These are phyloP conservation scores for Coemansia umbellata DNA, from an alignment of 192 early-diverging fungal genomes.

Conservation along the genomic window DNA sequence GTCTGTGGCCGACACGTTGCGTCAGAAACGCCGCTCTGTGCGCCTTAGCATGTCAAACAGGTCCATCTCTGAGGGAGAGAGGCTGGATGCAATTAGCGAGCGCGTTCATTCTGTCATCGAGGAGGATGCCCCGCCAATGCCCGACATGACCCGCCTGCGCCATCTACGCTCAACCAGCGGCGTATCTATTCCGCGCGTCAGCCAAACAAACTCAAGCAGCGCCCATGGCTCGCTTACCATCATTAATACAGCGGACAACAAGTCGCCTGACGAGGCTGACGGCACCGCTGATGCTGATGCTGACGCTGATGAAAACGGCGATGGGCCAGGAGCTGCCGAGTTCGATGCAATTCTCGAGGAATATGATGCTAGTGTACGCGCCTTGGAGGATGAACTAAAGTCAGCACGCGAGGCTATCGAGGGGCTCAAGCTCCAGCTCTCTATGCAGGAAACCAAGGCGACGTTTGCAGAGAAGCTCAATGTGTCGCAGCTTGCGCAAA, in stretches of 20 bases:
- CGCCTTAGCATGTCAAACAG: neutral
- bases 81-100: neutral
- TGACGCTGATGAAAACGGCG: slow-evolving; percentile 1
- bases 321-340: slow-evolving; percentile 50
- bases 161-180: slow-evolving; percentile 10
- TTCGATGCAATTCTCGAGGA: slow-evolving; percentile 70
- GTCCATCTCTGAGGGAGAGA: neutral
- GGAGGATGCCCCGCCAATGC: slow-evolving; percentile 22
- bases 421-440: slow-evolving; percentile 52
- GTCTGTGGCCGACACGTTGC: slow-evolving; percentile 16
- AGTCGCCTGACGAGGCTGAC: slow-evolving; percentile 1
- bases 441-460: slow-evolving; percentile 57
- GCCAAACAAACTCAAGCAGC: slow-evolving; percentile 5
- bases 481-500: slow-evolving; percentile 49
- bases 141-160: slow-evolving; percentile 25
- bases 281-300: neutral
- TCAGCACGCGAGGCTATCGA: slow-evolving; percentile 56
- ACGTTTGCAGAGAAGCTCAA: slow-evolving; percentile 44
- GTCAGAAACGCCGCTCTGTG: slow-evolving; percentile 18
- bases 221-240: neutral
- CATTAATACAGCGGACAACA: no score
- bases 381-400: slow-evolving; percentile 59
- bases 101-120: neutral
- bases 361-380: slow-evolving; percentile 62
- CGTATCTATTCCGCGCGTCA: slow-evolving; percentile 5